Conservation (phyloP, 2,329 filamentous ascomycete species). For the Fusarium sp. region DNA sequence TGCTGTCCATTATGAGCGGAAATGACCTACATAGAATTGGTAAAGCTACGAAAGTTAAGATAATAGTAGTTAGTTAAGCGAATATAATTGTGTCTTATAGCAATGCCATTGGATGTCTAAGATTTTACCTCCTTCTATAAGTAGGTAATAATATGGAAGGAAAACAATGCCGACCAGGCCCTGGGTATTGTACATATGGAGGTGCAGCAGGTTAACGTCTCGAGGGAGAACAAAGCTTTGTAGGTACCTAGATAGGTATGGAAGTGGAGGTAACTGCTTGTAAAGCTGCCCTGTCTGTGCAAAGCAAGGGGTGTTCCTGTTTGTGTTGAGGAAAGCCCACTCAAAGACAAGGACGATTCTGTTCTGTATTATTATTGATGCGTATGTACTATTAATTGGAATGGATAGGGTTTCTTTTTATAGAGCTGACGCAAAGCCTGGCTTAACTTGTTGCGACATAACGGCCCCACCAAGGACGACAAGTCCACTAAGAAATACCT, state of each 20-base stretch:
- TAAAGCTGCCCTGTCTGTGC: slow-evolving; percentile 2
- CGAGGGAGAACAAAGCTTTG: slow-evolving; percentile 14
- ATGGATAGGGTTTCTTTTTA: slow-evolving; percentile 35
- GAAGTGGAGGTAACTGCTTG: not conserved
- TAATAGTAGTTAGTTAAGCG: not conserved
- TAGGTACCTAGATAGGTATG: not conserved
- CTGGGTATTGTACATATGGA: not conserved
- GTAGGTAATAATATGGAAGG: not conserved
- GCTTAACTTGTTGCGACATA: slow-evolving; percentile 13
- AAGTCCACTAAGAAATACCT: not conserved
- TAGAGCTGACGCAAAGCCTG: slow-evolving; percentile 14
- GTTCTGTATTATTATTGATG: not conserved
- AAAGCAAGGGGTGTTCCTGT: slow-evolving; percentile 18
- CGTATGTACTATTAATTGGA: not conserved
- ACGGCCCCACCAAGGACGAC: slow-evolving; percentile 26
- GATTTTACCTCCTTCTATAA: not conserved
- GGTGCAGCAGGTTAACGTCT: not conserved
- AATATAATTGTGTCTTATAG: not conserved
- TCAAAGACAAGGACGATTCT: not conserved
- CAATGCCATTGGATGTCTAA: slow-evolving; percentile 5
- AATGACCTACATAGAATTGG: not conserved
- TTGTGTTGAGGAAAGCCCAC: not conserved
- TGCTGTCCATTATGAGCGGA: slow-evolving; percentile 7
- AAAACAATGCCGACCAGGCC: not conserved
- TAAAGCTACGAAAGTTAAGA: not conserved